phyloP scores from a whole-genome alignment of 2,329 filamentous ascomycete genomes.

The Fusarium foetens region DNA sequence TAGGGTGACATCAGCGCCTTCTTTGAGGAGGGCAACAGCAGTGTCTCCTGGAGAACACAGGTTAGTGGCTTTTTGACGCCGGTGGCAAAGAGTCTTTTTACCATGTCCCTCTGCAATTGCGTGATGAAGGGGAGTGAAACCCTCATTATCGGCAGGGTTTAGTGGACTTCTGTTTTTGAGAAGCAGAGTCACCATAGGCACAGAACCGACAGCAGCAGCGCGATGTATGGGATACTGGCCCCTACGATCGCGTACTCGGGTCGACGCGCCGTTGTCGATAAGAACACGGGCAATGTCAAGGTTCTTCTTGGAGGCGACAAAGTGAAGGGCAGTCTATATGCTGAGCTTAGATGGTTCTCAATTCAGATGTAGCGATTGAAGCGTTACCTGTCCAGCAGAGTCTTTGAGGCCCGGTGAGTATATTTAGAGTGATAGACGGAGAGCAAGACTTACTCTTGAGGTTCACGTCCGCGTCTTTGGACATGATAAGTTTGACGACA shows the following conservation, averaged over 20 bases:
- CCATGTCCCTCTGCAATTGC: conserved; percentile 80
- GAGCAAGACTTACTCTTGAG: conserved; percentile 67
- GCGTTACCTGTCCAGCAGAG: conserved; percentile 69
- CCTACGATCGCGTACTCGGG: conserved; percentile 83
- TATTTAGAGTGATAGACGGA: background rate
- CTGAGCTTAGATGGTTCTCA: background rate
- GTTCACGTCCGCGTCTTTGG: conserved; percentile 77
- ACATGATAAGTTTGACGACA: conserved; percentile 73
- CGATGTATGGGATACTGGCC: conserved; percentile 93
- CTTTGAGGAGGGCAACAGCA: conserved; percentile 82
- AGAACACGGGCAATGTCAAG: conserved; percentile 82
- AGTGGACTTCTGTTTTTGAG: conserved; percentile 82
- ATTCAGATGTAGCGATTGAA: background rate
- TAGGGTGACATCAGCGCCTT: conserved; percentile 84
- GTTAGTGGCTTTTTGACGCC: background rate
- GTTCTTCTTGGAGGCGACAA: conserved; percentile 89
- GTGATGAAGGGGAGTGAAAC: conserved; percentile 91
- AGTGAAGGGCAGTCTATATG: conserved; percentile 83
- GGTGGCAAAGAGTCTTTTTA: conserved; percentile 45
- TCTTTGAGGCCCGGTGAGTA: conserved; percentile 55
- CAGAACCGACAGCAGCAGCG: conserved; percentile 87
- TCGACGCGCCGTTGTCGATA: conserved; percentile 79
- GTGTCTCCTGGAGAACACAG: conserved; percentile 69
- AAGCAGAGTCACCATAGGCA: conserved; percentile 85
- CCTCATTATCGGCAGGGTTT: conserved; percentile 83